Conservation (phyloP, 2,329 filamentous ascomycete species). For the Ophiostoma sp. region DNA sequence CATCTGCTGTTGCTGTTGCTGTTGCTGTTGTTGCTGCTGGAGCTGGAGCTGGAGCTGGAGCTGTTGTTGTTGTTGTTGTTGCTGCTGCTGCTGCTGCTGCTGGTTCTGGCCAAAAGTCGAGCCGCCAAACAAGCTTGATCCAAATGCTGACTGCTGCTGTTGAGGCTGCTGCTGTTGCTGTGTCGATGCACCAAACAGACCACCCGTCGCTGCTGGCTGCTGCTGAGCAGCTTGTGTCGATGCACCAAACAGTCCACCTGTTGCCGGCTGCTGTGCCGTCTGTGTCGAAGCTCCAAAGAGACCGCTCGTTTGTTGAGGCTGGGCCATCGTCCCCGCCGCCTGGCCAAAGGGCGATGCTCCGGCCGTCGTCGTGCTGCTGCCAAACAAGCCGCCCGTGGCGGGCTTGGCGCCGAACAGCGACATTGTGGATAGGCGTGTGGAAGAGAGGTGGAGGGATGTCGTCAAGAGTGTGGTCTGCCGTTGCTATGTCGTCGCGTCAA, state of each 20-base stretch:
- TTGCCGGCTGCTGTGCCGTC: conserved; percentile 15
- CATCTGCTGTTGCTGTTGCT: conserved; percentile 40
- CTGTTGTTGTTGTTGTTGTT: conserved; percentile 41
- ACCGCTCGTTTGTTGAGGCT: conserved; percentile 30
- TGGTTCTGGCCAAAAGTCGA: not conserved
- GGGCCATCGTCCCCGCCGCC: conserved; percentile 34
- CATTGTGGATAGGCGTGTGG: conserved; percentile 27
- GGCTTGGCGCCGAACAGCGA: conserved; percentile 31
- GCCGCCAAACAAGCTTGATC: conserved; percentile 19
- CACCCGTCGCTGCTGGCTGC: conserved; percentile 5
- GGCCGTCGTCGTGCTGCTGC: conserved; percentile 19
- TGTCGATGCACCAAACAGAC: conserved; percentile 23
- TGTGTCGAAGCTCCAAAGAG: conserved; percentile 32
- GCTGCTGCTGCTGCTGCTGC: conserved; percentile 29
- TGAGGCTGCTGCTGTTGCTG: conserved; percentile 40
- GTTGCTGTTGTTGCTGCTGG: conserved; percentile 42
- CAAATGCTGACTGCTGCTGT: conserved; percentile 31
- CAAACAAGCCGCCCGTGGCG: conserved; percentile 25
- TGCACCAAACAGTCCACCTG: conserved; percentile 25
- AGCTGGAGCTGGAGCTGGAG: conserved; percentile 42
- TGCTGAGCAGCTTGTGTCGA: conserved; percentile 21
- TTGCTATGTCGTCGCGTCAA: conserved; percentile 11
- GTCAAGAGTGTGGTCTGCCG: not conserved
- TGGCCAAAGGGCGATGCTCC: conserved; percentile 23
- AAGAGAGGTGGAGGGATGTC: not conserved